These are phyloP conservation scores for Fusarium brevicatenulatum DNA, from an alignment of 2,329 filamentous ascomycete genomes.

Conservation along the genomic window DNA sequence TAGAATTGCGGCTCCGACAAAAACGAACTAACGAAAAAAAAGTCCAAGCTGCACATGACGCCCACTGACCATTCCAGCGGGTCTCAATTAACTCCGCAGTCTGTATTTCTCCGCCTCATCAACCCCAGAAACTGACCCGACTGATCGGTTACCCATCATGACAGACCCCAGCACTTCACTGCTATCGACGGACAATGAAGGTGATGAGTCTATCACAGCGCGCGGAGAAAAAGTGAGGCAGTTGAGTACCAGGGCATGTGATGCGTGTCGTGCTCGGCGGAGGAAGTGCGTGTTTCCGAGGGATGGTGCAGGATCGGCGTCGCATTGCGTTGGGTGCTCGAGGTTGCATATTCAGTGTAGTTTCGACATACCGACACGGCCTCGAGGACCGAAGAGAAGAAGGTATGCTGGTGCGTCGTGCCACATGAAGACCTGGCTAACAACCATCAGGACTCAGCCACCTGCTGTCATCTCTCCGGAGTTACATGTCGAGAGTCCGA, in stretches of 20 bases:
- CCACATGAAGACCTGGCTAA: background rate
- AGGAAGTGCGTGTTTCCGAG: constrained; percentile 1
- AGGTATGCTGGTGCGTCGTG: background rate
- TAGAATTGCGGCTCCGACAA: background rate
- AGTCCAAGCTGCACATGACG: background rate
- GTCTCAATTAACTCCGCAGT: background rate
- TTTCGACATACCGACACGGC: background rate
- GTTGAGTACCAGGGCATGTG: background rate
- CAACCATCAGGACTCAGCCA: background rate
- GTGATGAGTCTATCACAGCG: background rate
- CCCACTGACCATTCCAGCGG: background rate
- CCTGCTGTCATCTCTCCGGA: background rate
- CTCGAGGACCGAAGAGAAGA: background rate
- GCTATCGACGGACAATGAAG: background rate
- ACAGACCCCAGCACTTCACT: background rate
- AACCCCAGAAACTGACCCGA: background rate
- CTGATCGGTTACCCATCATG: background rate
- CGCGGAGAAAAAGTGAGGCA: background rate
- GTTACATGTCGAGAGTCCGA: background rate
- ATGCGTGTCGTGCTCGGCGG: constrained; percentile 8
- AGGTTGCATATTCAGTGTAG: constrained; percentile 4
- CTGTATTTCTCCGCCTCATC: constrained; percentile 6
- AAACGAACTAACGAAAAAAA: background rate
- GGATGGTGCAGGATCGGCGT: background rate
- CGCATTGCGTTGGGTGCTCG: background rate